Base-by-base conservation (phyloP, 805 yeast species). In the Vanderwaltozyma tropicalis region DNA sequence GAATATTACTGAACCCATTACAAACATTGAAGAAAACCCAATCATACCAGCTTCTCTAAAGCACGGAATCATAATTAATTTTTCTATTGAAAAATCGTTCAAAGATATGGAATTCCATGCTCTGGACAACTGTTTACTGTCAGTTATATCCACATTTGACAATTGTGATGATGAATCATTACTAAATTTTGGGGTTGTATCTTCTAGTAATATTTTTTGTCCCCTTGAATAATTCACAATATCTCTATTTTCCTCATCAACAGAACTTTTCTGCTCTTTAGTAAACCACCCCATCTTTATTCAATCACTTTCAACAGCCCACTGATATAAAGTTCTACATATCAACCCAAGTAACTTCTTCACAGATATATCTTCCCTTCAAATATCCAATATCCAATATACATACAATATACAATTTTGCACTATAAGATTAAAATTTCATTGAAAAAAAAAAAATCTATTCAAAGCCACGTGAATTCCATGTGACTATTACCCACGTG, bases 11-110 rank as follows among this genome's bases (percentile, higher is more conserved):
- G 78, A 63, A 0, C 84, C 81, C 28, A 80, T 63, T 0, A 82
- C 84, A 28, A 78, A 80, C 71, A 81, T 69, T 13, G 84, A 72
- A 17, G 79, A 74, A 41, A 82, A 72, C 7, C 94, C 94, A 1
- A 86, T 68, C 38, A 83, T 58, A 45, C 82, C 83, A 0, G 92
- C 85, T 37, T 81, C 88, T 45, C 92, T 63, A 52, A 83, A 80
- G 52, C 94, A 83, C 2, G 94, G 92, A 50, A 81, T 80, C 33
- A 63, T 58, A 2, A 74, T 63, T 35, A 78, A 62, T 30, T 68
- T 69, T 6, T 64, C 66, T 6, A 76, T 46, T 3, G 66, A 57
- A 49, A 82, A 77, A 46, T 80, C 84, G 0, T 69, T 61, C 17
- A 61, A 32, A 17, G 66, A 57, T 11, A 81, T 55, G 4, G 67